phyloP scores from a whole-genome alignment of 495 filamentous ascomycete species.

The Lineolata rhizophorae region DNA sequence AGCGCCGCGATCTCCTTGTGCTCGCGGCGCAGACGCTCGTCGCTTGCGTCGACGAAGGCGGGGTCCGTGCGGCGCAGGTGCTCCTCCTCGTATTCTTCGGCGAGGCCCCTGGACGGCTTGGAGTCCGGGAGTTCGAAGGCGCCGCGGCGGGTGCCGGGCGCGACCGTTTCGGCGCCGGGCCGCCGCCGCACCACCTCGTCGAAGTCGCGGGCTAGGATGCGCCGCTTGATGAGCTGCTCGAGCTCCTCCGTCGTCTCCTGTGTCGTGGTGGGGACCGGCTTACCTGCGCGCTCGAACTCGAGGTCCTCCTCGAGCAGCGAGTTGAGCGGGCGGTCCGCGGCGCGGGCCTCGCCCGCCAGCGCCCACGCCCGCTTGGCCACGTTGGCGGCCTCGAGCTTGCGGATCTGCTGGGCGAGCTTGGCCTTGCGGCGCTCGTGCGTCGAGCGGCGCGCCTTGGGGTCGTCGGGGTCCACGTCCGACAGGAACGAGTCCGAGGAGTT shows the following conservation, averaged over 20 bases:
- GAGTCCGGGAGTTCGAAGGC: slow-evolving; percentile 43
- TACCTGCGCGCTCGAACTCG: slow-evolving; percentile 89
- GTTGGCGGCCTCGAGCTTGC: slow-evolving; percentile 67
- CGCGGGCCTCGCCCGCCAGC: slow-evolving; percentile 70
- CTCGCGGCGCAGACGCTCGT: slow-evolving; percentile 63
- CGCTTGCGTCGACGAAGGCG: slow-evolving; percentile 54
- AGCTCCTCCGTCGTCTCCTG: slow-evolving; percentile 84
- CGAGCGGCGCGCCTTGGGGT: slow-evolving; percentile 39
- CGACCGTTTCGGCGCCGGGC: slow-evolving; percentile 39
- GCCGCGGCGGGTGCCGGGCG: slow-evolving; percentile 33
- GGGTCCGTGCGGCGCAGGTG: slow-evolving; percentile 61
- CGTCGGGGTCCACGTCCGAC: slow-evolving; percentile 15
- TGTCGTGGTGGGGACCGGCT: slow-evolving; percentile 84
- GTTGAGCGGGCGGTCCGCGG: slow-evolving; percentile 62
- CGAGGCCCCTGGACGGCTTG: slow-evolving; percentile 68
- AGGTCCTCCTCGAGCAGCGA: slow-evolving; percentile 87
- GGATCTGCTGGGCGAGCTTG: slow-evolving; percentile 70
- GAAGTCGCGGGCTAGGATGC: slow-evolving; percentile 78
- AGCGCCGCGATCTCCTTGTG: slow-evolving; percentile 66
- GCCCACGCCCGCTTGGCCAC: slow-evolving; percentile 87
- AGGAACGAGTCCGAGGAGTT: slow-evolving; percentile 11
- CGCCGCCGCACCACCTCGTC: slow-evolving; percentile 76
- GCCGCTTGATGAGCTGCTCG: slow-evolving; percentile 82
- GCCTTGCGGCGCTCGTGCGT: slow-evolving; percentile 73
- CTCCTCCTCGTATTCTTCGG: slow-evolving; percentile 86